Evolutionary conservation across 371 early-diverging fungal species (phyloP).

Genomic region (Lichtheimia ramosa): DNA sequence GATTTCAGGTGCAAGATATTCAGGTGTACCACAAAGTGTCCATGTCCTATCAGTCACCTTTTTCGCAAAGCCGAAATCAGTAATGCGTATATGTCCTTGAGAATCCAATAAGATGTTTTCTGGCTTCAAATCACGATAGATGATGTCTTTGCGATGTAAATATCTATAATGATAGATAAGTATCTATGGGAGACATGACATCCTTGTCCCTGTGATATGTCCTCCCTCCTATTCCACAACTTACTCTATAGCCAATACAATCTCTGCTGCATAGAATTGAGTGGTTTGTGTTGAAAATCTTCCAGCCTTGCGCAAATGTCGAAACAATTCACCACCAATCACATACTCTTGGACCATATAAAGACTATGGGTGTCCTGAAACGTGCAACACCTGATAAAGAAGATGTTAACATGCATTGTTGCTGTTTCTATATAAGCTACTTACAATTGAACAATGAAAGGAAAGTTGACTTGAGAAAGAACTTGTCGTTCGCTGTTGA

Average conservation of each 20-base stretch:
- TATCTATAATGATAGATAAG: slow-evolving; percentile 40
- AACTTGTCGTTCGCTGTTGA: slow-evolving; percentile 94
- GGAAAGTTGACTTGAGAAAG: slow-evolving; percentile 85
- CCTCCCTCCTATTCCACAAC: neutral
- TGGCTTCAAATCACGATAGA: slow-evolving; percentile 96
- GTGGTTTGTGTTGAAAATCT: slow-evolving; percentile 90
- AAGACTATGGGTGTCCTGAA: slow-evolving; percentile 87
- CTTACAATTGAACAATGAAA: slow-evolving; percentile 93
- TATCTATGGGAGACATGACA: neutral
- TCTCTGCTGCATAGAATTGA: slow-evolving; percentile 79
- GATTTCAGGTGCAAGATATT: slow-evolving; percentile 98
- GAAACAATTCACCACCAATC: slow-evolving; percentile 95
- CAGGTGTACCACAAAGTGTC: slow-evolving; percentile 99
- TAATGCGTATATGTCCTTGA: slow-evolving; percentile 95
- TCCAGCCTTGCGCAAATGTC: slow-evolving; percentile 88
- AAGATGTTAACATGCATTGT: neutral
- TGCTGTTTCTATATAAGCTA: neutral
- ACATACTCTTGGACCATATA: slow-evolving; percentile 98
- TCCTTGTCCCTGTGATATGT: neutral
- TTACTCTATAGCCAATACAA: slow-evolving; percentile 76
- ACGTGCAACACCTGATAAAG: slow-evolving; percentile 69
- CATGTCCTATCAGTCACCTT: slow-evolving; percentile 77
- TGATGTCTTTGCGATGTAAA: slow-evolving; percentile 88
- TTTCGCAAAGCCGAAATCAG: slow-evolving; percentile 99
- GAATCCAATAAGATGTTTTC: slow-evolving; percentile 92